A percentile compares a stretch with the other conserved stretches of the same genome.
Conservation (phyloP, 805 yeast species). For the Schizosaccharomyces osmophilus region DNA sequence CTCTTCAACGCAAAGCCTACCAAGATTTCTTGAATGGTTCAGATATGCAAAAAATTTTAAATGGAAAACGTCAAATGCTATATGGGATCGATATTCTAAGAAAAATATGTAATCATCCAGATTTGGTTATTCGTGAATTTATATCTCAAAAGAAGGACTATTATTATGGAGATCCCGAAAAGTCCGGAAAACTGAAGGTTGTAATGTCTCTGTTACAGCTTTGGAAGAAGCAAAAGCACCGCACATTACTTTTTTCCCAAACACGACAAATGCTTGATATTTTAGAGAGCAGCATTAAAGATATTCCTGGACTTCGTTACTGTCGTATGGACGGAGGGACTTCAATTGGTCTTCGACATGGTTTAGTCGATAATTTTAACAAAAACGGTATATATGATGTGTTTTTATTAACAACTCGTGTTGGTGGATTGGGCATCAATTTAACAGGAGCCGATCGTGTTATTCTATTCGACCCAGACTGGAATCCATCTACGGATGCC, state of each 20-base stretch:
- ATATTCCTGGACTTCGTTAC: slow-evolving; percentile 21
- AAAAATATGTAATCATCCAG: slow-evolving; percentile 93
- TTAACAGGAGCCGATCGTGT: slow-evolving; percentile 88
- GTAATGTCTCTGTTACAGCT: slow-evolving; percentile 44
- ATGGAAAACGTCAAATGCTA: slow-evolving; percentile 57
- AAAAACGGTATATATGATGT: slow-evolving; percentile 30
- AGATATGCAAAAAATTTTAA: slow-evolving; percentile 44
- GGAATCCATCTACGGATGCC: slow-evolving; percentile 95
- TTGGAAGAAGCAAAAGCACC: slow-evolving; percentile 58
- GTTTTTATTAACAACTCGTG: slow-evolving; percentile 74
- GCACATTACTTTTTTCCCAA: slow-evolving; percentile 71
- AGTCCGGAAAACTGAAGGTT: slow-evolving; percentile 80
- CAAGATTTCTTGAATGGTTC: slow-evolving; percentile 49
- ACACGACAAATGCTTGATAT: slow-evolving; percentile 86
- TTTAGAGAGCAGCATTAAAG: slow-evolving; percentile 38
- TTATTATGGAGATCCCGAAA: slow-evolving; percentile 21
- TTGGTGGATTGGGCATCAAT: slow-evolving; percentile 88
- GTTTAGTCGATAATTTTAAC: slow-evolving; percentile 61
- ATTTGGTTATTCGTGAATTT: slow-evolving; percentile 30
- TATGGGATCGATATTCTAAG: slow-evolving; percentile 76
- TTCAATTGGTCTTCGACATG: slow-evolving; percentile 50
- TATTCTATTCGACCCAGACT: slow-evolving; percentile 85
- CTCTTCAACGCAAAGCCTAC: slow-evolving; percentile 49
- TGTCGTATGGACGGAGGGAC: slow-evolving; percentile 91
- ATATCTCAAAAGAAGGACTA: slow-evolving; percentile 14